A percentile compares a stretch with the other conserved stretches of the same genome.
Evolutionary conservation across 345 rosid species (phyloP).

Genomic region (Arabidopsis suecica): DNA sequence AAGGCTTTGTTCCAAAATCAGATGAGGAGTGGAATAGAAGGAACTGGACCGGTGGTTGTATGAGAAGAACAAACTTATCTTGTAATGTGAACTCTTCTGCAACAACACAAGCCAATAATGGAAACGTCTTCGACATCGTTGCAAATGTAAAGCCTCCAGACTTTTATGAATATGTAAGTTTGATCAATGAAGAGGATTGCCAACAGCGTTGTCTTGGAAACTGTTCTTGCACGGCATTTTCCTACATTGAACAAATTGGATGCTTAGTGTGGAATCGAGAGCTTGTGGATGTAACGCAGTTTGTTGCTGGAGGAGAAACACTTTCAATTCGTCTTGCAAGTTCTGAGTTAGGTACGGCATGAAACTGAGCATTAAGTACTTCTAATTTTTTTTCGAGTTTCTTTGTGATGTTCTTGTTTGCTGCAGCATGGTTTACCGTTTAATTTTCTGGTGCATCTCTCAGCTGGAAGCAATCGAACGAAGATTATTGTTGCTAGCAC

Average conservation of each 20-base stretch:
- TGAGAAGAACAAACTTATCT: conserved; percentile 38
- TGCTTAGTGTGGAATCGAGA: conserved; percentile 43
- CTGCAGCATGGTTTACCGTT: conserved; percentile 21
- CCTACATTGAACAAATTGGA: conserved; percentile 40
- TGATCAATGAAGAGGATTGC: conserved; percentile 32
- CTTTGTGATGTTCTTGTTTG: conserved; percentile 8
- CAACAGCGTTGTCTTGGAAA: conserved; percentile 39
- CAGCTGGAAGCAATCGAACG: conserved; percentile 41
- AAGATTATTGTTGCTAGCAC: conserved; percentile 37
- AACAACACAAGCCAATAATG: conserved; percentile 17
- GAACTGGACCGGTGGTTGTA: conserved; percentile 43
- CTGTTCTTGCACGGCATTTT: conserved; percentile 45
- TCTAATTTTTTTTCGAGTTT: neutral
- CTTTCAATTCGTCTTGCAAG: conserved; percentile 42
- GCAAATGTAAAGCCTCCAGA: conserved; percentile 44
- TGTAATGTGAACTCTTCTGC: conserved; percentile 36
- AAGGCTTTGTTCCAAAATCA: conserved; percentile 48
- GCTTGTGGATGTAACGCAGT: conserved; percentile 42
- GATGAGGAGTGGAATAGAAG: conserved; percentile 44
- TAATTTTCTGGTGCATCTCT: conserved; percentile 27
- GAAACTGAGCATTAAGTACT: neutral
- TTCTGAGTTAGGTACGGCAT: conserved; percentile 43
- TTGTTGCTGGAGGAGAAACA: conserved; percentile 34
- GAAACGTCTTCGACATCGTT: conserved; percentile 35
- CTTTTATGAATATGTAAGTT: conserved; percentile 41